Evolutionary conservation across 108 stramenopile species (phyloP), one percentile per base, ranked within the genome.

Genomic region (Nitzschia putrida): DNA sequence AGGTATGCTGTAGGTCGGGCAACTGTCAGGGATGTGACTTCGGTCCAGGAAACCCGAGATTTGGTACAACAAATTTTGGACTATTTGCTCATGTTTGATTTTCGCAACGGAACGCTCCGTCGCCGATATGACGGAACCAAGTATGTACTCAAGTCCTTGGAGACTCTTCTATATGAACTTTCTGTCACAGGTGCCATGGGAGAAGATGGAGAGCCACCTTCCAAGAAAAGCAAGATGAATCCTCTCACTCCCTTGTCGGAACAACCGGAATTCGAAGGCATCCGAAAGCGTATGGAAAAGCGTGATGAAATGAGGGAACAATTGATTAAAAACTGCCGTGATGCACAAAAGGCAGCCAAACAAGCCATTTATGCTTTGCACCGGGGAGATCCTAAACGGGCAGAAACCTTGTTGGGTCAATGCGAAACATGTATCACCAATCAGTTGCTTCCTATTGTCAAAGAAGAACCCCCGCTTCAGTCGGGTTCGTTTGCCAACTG

Each of bases 321-420:
- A 21, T 80, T 98, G 42, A 98, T 96, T 66, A 98, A 96, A 74
- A 86, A 74, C 43, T 88, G 85, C 44, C 76, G 95, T 23, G 95
- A 96, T 66, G 85, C 84, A 18, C 97, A 96, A 78, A 98, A 98
- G 84, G 78, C 83, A 20, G 91, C 91, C 51, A 98, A 98, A 76
- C 89, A 94, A 49, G 83, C 94, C 34, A 96, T 98, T 66, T 98
- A 90, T 77, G 88, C 94, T 5, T 67, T 95, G 39, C 94, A 95
- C 74, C 91, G 97, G 4, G 84, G 83, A 1, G 87, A 96, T 66
- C 41, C 39, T 20, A 52, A 68, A 3, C 49, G 71, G 45, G 89
- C 95, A 8, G 59, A 39, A 12, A 68, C 81, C 55, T 81, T 93
- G 12, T 68, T 94, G 0, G 11, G 39, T 14, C 60, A 86, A n/a